These are phyloP conservation scores for Angophora floribunda DNA, from an alignment of 345 rosid genomes.

Conservation along the genomic window DNA sequence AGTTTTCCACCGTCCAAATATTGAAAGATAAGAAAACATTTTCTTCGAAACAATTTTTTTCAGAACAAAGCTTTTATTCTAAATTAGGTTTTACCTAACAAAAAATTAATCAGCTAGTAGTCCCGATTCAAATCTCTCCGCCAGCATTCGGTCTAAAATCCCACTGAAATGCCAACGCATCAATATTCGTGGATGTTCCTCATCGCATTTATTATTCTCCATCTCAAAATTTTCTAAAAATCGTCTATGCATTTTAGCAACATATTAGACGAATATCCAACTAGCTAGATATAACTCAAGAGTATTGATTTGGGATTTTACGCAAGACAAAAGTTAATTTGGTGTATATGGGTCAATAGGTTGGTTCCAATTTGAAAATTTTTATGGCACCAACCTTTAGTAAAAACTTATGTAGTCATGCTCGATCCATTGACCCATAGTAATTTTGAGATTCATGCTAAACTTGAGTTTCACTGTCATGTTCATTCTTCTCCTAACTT, in stretches of 20 bases:
- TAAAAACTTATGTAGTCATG: neutral
- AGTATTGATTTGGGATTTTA: neutral
- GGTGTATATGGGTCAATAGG: rapidly evolving
- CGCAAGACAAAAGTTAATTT: neutral
- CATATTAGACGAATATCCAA: neutral
- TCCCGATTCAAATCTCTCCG: neutral
- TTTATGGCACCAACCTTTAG: rapidly evolving
- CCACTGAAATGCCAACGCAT: neutral
- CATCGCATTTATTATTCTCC: rapidly evolving
- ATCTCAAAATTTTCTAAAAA: too few relatives aligned
- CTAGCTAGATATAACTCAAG: rapidly evolving
- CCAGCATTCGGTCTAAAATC: rapidly evolving
- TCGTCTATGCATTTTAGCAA: neutral
- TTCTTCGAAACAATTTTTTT: rapidly evolving
- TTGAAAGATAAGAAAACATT: rapidly evolving
- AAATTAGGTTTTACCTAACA: neutral
- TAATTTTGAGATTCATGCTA: neutral
- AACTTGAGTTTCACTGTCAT: neutral
- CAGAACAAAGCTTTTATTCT: neutral
- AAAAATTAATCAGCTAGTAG: rapidly evolving
- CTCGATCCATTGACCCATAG: neutral
- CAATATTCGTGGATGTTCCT: neutral
- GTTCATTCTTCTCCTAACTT: neutral
- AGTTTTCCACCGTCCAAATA: neutral
- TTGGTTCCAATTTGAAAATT: neutral